These are phyloP conservation scores for Chrysosphaeria jannelii DNA, from an alignment of 2,329 filamentous ascomycete genomes.

Conservation along the genomic window DNA sequence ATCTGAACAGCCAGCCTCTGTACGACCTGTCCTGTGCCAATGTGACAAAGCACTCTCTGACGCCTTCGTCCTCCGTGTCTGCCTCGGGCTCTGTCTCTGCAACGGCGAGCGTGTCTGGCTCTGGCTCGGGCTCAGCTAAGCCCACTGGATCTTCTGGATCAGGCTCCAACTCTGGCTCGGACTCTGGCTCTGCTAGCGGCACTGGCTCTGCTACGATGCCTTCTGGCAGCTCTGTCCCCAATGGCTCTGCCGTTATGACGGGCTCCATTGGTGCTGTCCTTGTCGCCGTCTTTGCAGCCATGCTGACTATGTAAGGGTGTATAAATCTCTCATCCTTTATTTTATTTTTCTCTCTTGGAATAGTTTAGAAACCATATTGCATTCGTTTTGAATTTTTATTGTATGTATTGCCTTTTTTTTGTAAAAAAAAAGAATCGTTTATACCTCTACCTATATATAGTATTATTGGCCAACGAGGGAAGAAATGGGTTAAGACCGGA, in stretches of 20 bases:
- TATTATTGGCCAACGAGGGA: no score
- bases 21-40: constrained; percentile 30
- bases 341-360: not conserved
- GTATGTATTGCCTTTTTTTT: no score
- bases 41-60: constrained; percentile 4
- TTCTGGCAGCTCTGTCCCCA: constrained; percentile 4
- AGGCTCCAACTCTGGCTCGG: constrained; percentile 1
- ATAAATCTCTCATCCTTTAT: not conserved
- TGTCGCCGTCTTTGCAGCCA: constrained; percentile 7
- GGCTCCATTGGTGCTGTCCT: constrained; percentile 8
- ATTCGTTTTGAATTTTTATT: no score
- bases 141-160: not conserved
- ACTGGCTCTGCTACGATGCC: constrained; percentile 1
- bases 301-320: constrained; percentile 8
- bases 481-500: no score
- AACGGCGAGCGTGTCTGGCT: no score
- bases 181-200: constrained; percentile 3
- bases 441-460: no score
- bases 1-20: constrained; percentile 21
- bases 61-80: constrained; percentile 1
- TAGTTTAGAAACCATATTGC: no score
- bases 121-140: not conserved
- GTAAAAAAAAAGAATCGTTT: no score
- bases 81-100: not conserved
- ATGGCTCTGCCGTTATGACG: constrained; percentile 4